Conservation (phyloP, 2,329 filamentous ascomycete genomes). For the Ambrosiella xylebori region DNA sequence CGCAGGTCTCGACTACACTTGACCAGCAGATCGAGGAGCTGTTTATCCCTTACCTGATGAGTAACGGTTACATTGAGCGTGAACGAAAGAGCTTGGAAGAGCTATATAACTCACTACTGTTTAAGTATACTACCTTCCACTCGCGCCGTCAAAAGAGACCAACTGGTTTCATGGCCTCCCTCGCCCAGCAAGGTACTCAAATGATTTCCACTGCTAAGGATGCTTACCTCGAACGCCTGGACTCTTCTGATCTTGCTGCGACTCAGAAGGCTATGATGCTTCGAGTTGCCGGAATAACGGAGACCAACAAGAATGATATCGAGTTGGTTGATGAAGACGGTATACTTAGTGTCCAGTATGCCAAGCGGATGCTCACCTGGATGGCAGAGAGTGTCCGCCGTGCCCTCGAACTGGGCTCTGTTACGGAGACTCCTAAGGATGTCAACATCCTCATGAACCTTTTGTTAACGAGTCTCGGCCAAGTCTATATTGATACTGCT, state of each 20-base stretch:
- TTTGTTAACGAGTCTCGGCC: conserved; percentile 72
- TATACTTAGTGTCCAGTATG: conserved; percentile 60
- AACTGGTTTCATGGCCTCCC: conserved; percentile 79
- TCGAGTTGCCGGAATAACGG: conserved; percentile 68
- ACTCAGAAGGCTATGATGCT: conserved; percentile 86
- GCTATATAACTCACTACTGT: conserved; percentile 75
- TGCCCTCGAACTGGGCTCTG: conserved; percentile 75
- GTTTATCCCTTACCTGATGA: conserved; percentile 53
- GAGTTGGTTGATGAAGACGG: conserved; percentile 87
- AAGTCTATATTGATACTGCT: conserved; percentile 55
- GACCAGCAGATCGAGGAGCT: conserved; percentile 63
- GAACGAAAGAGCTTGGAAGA: conserved; percentile 58
- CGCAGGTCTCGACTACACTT: conserved; percentile 61
- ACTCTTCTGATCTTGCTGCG: conserved; percentile 71
- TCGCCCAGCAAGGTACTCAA: conserved; percentile 80
- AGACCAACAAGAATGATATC: conserved; percentile 64
- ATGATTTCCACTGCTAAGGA: conserved; percentile 76
- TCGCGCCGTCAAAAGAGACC: conserved; percentile 73
- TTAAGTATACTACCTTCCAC: conserved; percentile 96
- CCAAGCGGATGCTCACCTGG: conserved; percentile 98
- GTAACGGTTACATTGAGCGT: conserved; percentile 53
- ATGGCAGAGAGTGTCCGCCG: conserved; percentile 85
- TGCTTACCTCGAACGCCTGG: conserved; percentile 74
- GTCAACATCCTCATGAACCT: conserved; percentile 71
- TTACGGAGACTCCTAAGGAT: conserved; percentile 83